Base-by-base conservation (phyloP, 176 grass and related monocot genomes). In the maize (Zea mays) region DNA sequence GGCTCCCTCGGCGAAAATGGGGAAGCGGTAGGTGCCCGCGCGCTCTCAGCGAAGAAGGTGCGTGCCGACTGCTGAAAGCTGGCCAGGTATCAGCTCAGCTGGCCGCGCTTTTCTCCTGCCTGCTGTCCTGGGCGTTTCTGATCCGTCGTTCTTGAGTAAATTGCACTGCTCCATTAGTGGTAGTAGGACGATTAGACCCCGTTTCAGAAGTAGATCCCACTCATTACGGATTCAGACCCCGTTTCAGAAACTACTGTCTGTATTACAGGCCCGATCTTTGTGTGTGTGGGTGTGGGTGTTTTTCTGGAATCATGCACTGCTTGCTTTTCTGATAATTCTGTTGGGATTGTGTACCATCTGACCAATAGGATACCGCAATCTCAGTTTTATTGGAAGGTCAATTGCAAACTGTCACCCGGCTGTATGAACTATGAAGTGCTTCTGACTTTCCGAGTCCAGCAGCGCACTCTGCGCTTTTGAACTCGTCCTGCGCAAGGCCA, bases 121-220 rank as follows among this genome's bases (percentile, higher is more conserved):
- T 47, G 62, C 80, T 47, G 62, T 77, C 59, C 35, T 27, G 67
- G 3, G 49, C 36, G 50, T 72, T 59, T 87, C 73, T 49, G 44
- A 2, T 15, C 57, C 35, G 39, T 81, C 35, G 39, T 81, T 80
- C 66, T 88, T 81, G 81, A 81, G 86, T 88, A 84, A 88, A 76
- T 72, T 8, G 65, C 71, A 88, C 82, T 85, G 65, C 86, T 88
- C 71, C 64, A 41, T 66, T 44, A 34, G 57, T 88, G 70, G 33
- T 27, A 75, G 17, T 55, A 80, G 82, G 70, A 81, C 80, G 36
- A 83, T 64, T 4, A 77, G 45, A 33, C 21, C 57, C 13, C 42
- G 4, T 39, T 39, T 39, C 38, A 39, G 38, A 27, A 27, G 55
- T 79, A 52, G 50, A 56, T 63, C 16, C 7, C 6, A 15, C 15